Percentiles rank a stretch among this genome's conserved stretches.
These are phyloP conservation scores for Paramarasmius palmivorus DNA, from an alignment of 1,284 basidiomycete species.

Conservation along the genomic window DNA sequence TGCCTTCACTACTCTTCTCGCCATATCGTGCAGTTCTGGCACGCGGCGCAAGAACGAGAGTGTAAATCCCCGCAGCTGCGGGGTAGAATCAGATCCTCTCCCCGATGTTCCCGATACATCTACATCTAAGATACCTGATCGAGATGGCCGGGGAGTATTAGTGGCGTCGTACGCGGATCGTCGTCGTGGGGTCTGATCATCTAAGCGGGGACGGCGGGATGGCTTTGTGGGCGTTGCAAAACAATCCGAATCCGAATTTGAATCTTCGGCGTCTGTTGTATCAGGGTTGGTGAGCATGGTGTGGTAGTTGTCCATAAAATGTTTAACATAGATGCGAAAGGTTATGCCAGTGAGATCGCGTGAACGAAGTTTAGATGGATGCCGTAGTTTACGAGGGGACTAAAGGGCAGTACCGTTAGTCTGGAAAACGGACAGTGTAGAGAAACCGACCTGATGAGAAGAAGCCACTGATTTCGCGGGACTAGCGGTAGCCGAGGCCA, in stretches of 20 bases:
- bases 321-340: constrained; percentile 73
- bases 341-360: constrained; percentile 65
- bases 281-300: constrained; percentile 12
- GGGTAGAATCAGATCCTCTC: too few relatives aligned
- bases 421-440: constrained; percentile 3
- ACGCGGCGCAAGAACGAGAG: constrained; percentile 74
- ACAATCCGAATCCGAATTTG: constrained; percentile 13
- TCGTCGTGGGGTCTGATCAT: constrained; percentile 20
- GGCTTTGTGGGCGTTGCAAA: constrained; percentile 32
- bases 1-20: constrained; percentile 58
- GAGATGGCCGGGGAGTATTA: constrained; percentile 14
- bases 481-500: constrained; percentile 4
- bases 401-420: constrained; percentile 22
- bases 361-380: constrained; percentile 65
- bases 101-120: too few relatives aligned
- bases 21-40: constrained; percentile 64
- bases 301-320: constrained; percentile 63
- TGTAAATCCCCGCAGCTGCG: constrained; percentile 52
- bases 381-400: constrained; percentile 56
- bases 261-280: constrained; percentile 3
- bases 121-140: not conserved
- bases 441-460: constrained; percentile 4
- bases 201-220: constrained; percentile 5
- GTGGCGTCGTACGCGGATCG: not conserved
- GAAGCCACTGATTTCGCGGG: constrained; percentile 6